phyloP scores from a whole-genome alignment of 140 eudicot genomes.

The Cichorium intybus region DNA sequence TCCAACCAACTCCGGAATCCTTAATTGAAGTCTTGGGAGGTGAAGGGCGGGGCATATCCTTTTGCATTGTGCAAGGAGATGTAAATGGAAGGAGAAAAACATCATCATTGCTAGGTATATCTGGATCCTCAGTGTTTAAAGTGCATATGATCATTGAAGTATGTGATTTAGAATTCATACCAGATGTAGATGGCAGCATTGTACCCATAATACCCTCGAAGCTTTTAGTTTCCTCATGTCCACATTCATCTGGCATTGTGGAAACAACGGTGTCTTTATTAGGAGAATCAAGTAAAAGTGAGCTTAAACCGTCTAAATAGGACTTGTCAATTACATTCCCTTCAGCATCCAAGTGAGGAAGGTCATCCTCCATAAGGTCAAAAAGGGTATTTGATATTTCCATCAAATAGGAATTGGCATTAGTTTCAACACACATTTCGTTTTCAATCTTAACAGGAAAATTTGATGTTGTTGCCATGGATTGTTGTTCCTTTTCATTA shows the following conservation, averaged over 20 bases:
- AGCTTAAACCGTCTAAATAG: conserved; percentile 41
- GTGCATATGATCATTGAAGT: conserved; percentile 48
- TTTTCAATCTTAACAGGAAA: conserved; percentile 13
- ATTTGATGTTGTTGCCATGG: background rate
- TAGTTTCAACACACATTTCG: conserved; percentile 21
- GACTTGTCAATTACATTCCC: conserved; percentile 38
- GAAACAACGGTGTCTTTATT: conserved; percentile 7
- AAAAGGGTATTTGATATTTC: conserved; percentile 40
- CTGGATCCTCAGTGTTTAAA: conserved; percentile 69
- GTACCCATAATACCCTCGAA: conserved; percentile 17
- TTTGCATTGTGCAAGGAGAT: conserved; percentile 19
- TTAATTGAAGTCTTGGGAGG: conserved; percentile 24
- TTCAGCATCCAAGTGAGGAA: conserved; percentile 39
- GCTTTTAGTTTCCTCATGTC: conserved; percentile 12
- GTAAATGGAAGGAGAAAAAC: conserved; percentile 49
- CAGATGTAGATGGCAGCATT: conserved; percentile 11
- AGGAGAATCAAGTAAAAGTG: conserved; percentile 51
- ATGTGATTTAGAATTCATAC: conserved; percentile 15
- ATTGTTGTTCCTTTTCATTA: background rate
- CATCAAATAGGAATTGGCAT: conserved; percentile 35
- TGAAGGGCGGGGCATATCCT: conserved; percentile 23
- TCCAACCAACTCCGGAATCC: conserved; percentile 19
- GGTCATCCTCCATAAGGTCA: conserved; percentile 49
- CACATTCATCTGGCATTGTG: conserved; percentile 21
- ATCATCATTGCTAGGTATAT: conserved; percentile 82